Evolutionary conservation across 106 monocot genomes (phyloP).

Genomic region (Dactylorhiza incarnata): DNA sequence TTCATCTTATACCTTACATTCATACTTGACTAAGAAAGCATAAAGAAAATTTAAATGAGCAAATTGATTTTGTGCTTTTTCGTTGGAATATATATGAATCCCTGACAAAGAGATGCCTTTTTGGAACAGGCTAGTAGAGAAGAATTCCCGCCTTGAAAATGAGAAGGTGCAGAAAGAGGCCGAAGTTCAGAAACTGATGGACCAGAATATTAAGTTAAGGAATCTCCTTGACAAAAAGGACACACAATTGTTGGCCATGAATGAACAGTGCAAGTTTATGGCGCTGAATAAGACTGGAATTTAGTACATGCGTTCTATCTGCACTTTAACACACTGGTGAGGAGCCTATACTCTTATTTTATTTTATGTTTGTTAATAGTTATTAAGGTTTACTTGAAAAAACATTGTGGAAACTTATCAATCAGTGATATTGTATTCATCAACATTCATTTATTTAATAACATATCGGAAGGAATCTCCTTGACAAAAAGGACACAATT

Average conservation of each 20-base stretch:
- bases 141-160: slow-evolving; percentile 58
- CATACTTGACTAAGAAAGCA: not conserved
- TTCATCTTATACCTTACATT: not conserved
- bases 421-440: not conserved
- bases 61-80: not conserved
- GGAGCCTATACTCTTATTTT: not conserved
- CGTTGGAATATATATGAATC: not conserved
- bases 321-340: not conserved
- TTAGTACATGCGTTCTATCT: slow-evolving; percentile 9
- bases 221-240: slow-evolving; percentile 77
- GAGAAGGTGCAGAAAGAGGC: slow-evolving; percentile 76
- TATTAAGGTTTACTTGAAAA: not conserved
- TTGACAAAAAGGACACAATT: slow-evolving; percentile 83
- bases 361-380: not conserved
- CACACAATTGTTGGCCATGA: slow-evolving; percentile 77
- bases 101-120: not conserved
- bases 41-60: not conserved
- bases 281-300: slow-evolving; percentile 38
- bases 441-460: not conserved
- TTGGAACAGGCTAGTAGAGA: slow-evolving; percentile 57
- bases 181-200: slow-evolving; percentile 72
- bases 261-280: slow-evolving; percentile 96
- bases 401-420: not conserved
- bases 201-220: slow-evolving; percentile 69
- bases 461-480: slow-evolving; percentile 21